Percentiles rank a stretch among this genome's conserved stretches.
phyloP scores from a whole-genome alignment of 495 filamentous ascomycete genomes.

The Penicillium turbatum region DNA sequence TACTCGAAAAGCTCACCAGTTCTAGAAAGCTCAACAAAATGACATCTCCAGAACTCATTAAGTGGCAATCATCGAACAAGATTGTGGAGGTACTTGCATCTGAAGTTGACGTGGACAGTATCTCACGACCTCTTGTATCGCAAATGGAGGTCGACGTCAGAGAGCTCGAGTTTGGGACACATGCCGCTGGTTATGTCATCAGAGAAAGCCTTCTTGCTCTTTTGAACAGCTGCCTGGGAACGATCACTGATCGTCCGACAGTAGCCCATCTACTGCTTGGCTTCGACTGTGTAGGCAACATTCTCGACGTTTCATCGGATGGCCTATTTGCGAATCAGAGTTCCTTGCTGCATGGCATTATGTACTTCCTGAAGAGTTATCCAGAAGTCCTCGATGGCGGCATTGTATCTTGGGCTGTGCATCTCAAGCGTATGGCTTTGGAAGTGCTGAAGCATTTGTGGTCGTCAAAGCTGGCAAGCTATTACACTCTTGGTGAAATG shows the following conservation, averaged over 20 bases:
- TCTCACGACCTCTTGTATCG: slow-evolving; percentile 61
- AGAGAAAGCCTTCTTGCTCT: slow-evolving; percentile 78
- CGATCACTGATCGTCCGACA: slow-evolving; percentile 66
- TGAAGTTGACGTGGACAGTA: slow-evolving; percentile 62
- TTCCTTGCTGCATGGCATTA: slow-evolving; percentile 79
- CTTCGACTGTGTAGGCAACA: slow-evolving; percentile 65
- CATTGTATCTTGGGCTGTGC: slow-evolving; percentile 65
- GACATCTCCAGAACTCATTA: slow-evolving; percentile 38
- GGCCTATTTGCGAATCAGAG: slow-evolving; percentile 60
- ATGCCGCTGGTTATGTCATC: slow-evolving; percentile 64
- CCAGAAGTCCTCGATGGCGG: slow-evolving; percentile 57
- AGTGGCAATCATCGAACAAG: slow-evolving; percentile 63
- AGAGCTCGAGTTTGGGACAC: slow-evolving; percentile 60
- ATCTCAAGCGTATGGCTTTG: slow-evolving; percentile 67
- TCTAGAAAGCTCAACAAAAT: slow-evolving; percentile 68
- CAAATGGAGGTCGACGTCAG: slow-evolving; percentile 56
- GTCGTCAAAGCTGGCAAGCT: slow-evolving; percentile 75
- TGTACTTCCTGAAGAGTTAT: slow-evolving; percentile 59
- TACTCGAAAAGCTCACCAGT: slow-evolving; percentile 79
- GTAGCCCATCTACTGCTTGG: slow-evolving; percentile 89
- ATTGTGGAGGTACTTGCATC: slow-evolving; percentile 73
- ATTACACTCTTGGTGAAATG: slow-evolving; percentile 70
- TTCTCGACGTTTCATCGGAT: slow-evolving; percentile 57
- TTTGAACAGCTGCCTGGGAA: slow-evolving; percentile 69
- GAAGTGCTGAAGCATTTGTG: slow-evolving; percentile 77